These are phyloP conservation scores for Fusarium euwallaceae DNA, from an alignment of 2,329 filamentous ascomycete species.

Conservation along the genomic window DNA sequence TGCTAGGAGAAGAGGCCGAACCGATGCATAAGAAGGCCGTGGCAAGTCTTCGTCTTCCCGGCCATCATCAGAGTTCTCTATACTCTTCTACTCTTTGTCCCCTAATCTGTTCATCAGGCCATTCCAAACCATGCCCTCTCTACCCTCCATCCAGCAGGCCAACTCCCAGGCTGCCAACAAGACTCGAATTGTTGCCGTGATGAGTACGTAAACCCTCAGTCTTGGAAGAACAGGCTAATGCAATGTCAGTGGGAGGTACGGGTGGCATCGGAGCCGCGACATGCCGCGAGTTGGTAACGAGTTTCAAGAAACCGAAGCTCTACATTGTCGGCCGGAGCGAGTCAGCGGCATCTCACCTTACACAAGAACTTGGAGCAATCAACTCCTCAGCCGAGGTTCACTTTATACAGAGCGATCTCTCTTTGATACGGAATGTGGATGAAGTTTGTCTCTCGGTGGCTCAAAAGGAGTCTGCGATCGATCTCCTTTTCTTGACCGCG, in stretches of 20 bases:
- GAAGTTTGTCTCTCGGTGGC: background rate
- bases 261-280: background rate
- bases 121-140: background rate
- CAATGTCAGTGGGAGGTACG: background rate
- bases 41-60: background rate
- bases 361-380: background rate
- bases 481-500: background rate
- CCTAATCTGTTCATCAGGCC: background rate
- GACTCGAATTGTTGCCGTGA: background rate
- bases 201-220: background rate
- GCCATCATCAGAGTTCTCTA: background rate
- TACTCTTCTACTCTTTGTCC: background rate
- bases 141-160: background rate
- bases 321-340: background rate
- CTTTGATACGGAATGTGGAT: background rate
- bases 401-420: background rate
- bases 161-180: background rate
- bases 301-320: background rate
- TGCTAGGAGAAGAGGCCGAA: background rate
- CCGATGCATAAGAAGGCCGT: background rate
- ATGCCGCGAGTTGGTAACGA: background rate
- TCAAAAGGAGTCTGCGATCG: background rate
- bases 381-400: background rate
- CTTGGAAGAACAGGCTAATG: background rate
- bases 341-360: background rate